phyloP scores from a whole-genome alignment of 176 grass and related monocot species.

The Oryza officinalis region DNA sequence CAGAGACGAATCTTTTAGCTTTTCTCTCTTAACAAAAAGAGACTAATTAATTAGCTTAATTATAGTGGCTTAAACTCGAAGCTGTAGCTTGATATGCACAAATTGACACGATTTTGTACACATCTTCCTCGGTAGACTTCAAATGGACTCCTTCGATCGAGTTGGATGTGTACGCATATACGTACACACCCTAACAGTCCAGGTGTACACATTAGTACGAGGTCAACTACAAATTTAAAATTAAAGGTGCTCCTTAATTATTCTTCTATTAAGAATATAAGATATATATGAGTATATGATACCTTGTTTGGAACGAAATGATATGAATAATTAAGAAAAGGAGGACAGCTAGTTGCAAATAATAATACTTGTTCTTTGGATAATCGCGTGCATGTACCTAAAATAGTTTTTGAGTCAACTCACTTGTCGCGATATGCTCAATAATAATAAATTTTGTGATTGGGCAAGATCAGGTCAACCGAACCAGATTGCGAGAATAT shows the following conservation, averaged over 20 bases:
- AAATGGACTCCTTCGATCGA: background rate
- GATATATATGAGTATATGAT: background rate
- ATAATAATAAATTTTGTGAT: slow-evolving; percentile 1
- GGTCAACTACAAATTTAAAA: background rate
- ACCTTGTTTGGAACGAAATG: background rate
- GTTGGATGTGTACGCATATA: background rate
- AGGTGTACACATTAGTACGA: background rate
- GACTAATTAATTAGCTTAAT: too few relatives aligned
- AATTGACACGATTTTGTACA: too few relatives aligned
- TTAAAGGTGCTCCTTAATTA: background rate
- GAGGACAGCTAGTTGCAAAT: background rate
- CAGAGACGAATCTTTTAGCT: too few relatives aligned
- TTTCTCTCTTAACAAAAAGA: too few relatives aligned
- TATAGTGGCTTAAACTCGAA: too few relatives aligned
- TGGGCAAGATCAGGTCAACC: slow-evolving; percentile 5
- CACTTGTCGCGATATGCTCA: background rate
- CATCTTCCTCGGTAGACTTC: too few relatives aligned
- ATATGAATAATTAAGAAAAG: background rate
- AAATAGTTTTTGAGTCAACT: slow-evolving; percentile 1
- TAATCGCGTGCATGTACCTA: background rate
- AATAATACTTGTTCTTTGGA: background rate
- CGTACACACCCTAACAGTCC: background rate
- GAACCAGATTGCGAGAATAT: background rate
- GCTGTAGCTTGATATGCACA: too few relatives aligned
- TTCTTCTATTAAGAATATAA: background rate